phyloP scores from a whole-genome alignment of 169 alveolate genomes.

The Ichthyophthirius multifiliis region DNA sequence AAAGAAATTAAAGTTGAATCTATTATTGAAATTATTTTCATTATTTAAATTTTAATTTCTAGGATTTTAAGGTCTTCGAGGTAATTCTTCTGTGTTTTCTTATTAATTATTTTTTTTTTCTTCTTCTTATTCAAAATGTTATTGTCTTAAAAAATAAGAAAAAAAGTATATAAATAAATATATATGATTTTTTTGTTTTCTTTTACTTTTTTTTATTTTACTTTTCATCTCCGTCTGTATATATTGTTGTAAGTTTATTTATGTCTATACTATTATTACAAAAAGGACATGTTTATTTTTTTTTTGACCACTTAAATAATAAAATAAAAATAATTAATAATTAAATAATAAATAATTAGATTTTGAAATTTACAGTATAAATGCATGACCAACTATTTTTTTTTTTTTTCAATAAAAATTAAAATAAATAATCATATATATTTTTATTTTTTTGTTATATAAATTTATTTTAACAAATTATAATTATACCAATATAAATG shows the following conservation, averaged over 20 bases:
- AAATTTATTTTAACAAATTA: not conserved
- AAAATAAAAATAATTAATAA: not conserved
- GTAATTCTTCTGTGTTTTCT: not conserved
- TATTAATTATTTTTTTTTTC: not conserved
- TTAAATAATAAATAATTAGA: not conserved
- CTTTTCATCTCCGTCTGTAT: conserved; percentile 1
- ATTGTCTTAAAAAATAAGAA: not conserved
- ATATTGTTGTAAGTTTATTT: not conserved
- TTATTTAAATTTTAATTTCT: not conserved
- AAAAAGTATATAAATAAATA: too few relatives aligned
- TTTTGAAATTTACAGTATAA: not conserved
- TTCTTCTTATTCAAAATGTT: not conserved
- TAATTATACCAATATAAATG: not conserved
- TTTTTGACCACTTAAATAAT: not conserved
- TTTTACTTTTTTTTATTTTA: not conserved
- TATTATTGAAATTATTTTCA: not conserved
- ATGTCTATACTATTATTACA: not conserved
- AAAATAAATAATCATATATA: too few relatives aligned
- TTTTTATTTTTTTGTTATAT: not conserved
- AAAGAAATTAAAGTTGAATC: not conserved
- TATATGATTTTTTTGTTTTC: not conserved
- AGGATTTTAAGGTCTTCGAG: conserved; percentile 3
- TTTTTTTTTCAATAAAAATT: not conserved
- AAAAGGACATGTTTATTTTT: not conserved
- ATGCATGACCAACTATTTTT: not conserved